Evolutionary conservation across 176 grass and related monocot species (phyloP), one percentile per base, ranked within the genome.

Genomic region (Oryza meridionalis): DNA sequence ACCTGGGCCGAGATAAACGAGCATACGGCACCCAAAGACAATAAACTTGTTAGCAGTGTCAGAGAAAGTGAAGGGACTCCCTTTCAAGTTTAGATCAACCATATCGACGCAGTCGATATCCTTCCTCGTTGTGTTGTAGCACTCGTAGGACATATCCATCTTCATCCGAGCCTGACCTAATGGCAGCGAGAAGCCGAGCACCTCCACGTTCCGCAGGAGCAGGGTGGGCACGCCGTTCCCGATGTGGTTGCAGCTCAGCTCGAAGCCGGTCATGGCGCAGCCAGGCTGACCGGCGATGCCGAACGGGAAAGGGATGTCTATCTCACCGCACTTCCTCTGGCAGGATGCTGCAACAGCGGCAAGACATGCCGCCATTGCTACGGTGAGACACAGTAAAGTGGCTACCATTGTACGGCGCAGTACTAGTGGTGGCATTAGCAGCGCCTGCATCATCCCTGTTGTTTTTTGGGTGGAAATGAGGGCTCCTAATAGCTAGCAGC

Each of bases 31-130:
- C 33, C 84, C 77, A 1, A 86, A 10, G 8, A 50, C 78, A 0
- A 33, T 81, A 49, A 86, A 86, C 67, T 25, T 82, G 78, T 87
- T 87, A 16, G 6, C 49, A 5, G 70, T 53, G 43, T 76, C 12
- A 0, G 85, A 82, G 70, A 82, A 22, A 6, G 19, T 31, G 69
- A 59, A 87, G 17, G 51, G 51, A 21, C 17, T 58, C 6, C 51
- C 51, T 7, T 9, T 58, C 15, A 58, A 15, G 51, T 58, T 58
- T 17, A 58, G 51, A 21, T 58, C 10, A 3, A 10, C 51, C 51
- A 4, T 58, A 6, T 58, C 51, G 51, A 58, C 51, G 1, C 51
- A 58, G 59, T 63, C 17, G 1, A 2, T 21, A 0, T 4, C 0
- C 0, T 35, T 5, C 5, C 8, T 42, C 0, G 35, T 13, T 0